Evolutionary conservation across 441 rosid species (phyloP).

Genomic region (Erysimum pusillum): DNA sequence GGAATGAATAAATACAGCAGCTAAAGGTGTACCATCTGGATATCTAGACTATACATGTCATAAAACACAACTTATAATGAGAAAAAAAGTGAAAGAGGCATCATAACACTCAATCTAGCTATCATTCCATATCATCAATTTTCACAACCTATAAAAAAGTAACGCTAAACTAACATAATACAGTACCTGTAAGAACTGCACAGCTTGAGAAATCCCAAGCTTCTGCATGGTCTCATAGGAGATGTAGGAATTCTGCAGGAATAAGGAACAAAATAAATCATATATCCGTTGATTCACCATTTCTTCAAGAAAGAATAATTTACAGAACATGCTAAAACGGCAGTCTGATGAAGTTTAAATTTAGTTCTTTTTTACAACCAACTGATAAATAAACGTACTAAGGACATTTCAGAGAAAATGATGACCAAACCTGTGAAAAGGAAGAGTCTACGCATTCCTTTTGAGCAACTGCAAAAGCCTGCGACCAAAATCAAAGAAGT

Average conservation of each 20-base stretch:
- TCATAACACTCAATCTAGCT: slow-evolving; percentile 21
- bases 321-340: slow-evolving; percentile 11
- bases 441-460: slow-evolving; percentile 92
- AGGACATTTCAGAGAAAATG: background rate
- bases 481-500: slow-evolving; percentile 40
- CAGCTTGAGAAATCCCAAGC: slow-evolving; percentile 92
- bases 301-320: slow-evolving; percentile 4
- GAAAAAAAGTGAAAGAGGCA: slow-evolving; percentile 35
- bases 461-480: slow-evolving; percentile 93
- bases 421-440: slow-evolving; percentile 83
- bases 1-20: slow-evolving; percentile 81
- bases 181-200: slow-evolving; percentile 90
- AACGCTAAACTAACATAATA: slow-evolving; percentile 32
- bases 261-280: slow-evolving; percentile 36
- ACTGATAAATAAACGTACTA: slow-evolving; percentile 4
- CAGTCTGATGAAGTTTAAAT: slow-evolving; percentile 14
- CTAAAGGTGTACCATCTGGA: slow-evolving; percentile 86
- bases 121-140: slow-evolving; percentile 23
- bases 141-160: slow-evolving; percentile 32
- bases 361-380: background rate
- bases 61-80: slow-evolving; percentile 54
- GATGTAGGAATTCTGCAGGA: slow-evolving; percentile 83
- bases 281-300: slow-evolving; percentile 12
- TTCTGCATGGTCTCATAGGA: slow-evolving; percentile 80
- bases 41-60: slow-evolving; percentile 86